These are phyloP conservation scores for Fraxinus nigra DNA, from an alignment of 305 asterid species.

Conservation along the genomic window DNA sequence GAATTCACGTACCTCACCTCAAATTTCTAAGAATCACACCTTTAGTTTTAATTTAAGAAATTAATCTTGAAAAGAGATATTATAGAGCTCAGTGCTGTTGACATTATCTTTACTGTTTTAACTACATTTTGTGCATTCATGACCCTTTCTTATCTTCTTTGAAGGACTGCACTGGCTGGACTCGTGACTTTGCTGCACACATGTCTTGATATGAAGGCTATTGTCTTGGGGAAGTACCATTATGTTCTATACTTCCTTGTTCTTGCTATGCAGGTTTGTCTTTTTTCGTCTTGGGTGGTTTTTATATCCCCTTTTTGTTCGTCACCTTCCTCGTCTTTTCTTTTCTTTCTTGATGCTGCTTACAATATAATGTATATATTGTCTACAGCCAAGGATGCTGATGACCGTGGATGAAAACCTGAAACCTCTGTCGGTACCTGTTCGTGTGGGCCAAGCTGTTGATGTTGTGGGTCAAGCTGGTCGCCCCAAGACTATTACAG, in stretches of 20 bases:
- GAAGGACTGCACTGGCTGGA: slow-evolving; percentile 87
- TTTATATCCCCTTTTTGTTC: neutral
- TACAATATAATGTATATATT: neutral
- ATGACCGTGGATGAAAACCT: slow-evolving; percentile 87
- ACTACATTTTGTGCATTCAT: neutral
- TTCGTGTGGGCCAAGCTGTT: slow-evolving; percentile 97
- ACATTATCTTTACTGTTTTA: neutral
- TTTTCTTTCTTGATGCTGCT: neutral
- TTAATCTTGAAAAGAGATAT: neutral
- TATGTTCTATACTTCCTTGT: slow-evolving; percentile 82
- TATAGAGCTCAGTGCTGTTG: neutral
- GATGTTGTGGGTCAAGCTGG: slow-evolving; percentile 97
- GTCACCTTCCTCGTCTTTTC: neutral
- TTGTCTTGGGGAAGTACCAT: slow-evolving; percentile 87
- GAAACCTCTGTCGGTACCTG: slow-evolving; percentile 86
- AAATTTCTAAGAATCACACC: neutral
- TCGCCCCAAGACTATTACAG: slow-evolving; percentile 95
- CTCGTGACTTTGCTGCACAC: slow-evolving; percentile 75
- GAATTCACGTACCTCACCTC: neutral
- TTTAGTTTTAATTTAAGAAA: neutral
- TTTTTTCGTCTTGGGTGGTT: neutral
- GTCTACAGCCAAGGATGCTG: slow-evolving; percentile 88
- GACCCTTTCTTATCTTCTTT: slow-evolving; percentile 2
- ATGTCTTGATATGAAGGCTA: slow-evolving; percentile 90
- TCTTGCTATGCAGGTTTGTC: slow-evolving; percentile 84